Conservation (phyloP, 164 flowering plant species). For the Piper betle region DNA sequence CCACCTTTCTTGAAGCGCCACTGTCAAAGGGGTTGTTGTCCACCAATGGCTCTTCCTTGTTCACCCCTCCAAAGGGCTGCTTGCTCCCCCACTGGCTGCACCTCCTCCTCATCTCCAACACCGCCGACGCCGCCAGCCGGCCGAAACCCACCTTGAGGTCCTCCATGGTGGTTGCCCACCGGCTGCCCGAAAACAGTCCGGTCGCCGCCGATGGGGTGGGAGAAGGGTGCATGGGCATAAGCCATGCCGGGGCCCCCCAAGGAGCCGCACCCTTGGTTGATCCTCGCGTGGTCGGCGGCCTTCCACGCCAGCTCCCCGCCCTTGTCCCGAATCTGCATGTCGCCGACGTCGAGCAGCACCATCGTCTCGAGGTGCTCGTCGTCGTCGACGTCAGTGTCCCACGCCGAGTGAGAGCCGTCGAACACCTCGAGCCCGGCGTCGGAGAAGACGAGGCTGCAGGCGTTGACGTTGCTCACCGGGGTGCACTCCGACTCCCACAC, state of each 20-base stretch:
- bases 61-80: slow-evolving; percentile 15
- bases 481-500: slow-evolving; percentile 39
- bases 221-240: slow-evolving; percentile 26
- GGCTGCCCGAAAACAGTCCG: slow-evolving; percentile 19
- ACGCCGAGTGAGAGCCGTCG: slow-evolving; percentile 27
- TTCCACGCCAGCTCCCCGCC: slow-evolving; percentile 26
- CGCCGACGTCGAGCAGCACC: slow-evolving; percentile 28
- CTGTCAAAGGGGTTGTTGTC: slow-evolving; percentile 31
- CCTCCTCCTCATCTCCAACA: not conserved
- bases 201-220: slow-evolving; percentile 13
- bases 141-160: slow-evolving; percentile 2
- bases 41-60: slow-evolving; percentile 17
- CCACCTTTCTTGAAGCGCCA: slow-evolving; percentile 10
- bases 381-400: slow-evolving; percentile 26
- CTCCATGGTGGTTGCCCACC: not conserved
- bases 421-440: slow-evolving; percentile 33
- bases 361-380: slow-evolving; percentile 16
- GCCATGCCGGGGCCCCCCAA: slow-evolving; percentile 21
- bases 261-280: slow-evolving; percentile 28
- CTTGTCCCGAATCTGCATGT: slow-evolving; percentile 27
- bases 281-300: slow-evolving; percentile 22
- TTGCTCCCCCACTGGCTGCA: slow-evolving; percentile 1
- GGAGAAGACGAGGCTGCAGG: slow-evolving; percentile 24
- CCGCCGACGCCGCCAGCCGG: slow-evolving; percentile 4
- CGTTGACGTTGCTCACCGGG: slow-evolving; percentile 20